phyloP scores from a whole-genome alignment of 768 basidiomycete species.

The Collybiopsis confluens region DNA sequence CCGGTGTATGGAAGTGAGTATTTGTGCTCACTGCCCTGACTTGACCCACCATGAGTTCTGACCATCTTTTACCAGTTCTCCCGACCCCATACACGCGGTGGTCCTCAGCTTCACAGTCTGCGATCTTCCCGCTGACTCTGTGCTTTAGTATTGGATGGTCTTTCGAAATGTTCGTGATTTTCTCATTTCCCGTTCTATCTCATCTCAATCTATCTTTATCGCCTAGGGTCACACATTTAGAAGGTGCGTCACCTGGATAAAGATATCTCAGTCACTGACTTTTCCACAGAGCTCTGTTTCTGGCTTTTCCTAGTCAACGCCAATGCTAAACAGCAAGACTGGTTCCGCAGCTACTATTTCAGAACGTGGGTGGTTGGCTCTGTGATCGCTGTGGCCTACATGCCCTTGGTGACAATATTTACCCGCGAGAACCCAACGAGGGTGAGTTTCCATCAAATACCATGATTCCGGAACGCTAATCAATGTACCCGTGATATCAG shows the following conservation, averaged over 20 bases:
- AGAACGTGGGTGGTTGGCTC: conserved; percentile 71
- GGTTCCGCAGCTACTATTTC: conserved; percentile 77
- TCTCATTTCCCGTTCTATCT: too few relatives aligned
- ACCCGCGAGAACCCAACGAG: conserved; percentile 55
- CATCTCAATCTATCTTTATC: neutral
- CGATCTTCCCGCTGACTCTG: conserved; percentile 65
- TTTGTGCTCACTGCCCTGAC: neutral
- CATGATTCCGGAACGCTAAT: conserved; percentile 8
- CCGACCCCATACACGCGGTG: conserved; percentile 64
- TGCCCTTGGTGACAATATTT: conserved; percentile 68
- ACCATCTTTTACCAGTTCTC: conserved; percentile 37
- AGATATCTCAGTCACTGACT: neutral
- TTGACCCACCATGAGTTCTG: conserved; percentile 3
- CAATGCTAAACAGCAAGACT: conserved; percentile 57
- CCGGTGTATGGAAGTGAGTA: conserved; percentile 49
- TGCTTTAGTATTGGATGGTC: conserved; percentile 65
- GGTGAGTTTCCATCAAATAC: conserved; percentile 32
- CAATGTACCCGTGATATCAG: neutral
- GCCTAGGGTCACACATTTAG: conserved; percentile 69
- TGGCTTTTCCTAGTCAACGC: conserved; percentile 82
- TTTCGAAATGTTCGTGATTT: conserved; percentile 61
- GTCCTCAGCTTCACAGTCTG: conserved; percentile 37
- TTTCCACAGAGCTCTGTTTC: conserved; percentile 68
- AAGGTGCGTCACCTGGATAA: conserved; percentile 43
- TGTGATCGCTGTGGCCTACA: conserved; percentile 49